Conservation (phyloP, 139 green algal genomes). For the Picochlorum sp. region DNA sequence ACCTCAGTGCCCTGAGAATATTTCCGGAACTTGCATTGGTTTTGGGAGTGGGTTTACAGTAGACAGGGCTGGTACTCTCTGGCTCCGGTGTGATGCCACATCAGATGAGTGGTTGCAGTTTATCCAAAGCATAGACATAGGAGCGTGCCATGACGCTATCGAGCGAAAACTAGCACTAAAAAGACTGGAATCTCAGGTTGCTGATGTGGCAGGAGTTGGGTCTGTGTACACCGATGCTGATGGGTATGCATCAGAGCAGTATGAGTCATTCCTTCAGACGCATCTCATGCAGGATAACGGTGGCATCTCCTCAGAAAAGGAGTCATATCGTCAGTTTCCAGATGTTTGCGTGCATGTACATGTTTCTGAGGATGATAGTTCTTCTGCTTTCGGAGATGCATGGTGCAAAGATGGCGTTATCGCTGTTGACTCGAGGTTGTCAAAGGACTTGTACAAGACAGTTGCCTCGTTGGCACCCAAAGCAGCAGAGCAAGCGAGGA, state of each 20-base stretch:
- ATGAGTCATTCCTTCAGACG: not conserved
- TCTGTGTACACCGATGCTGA: not conserved
- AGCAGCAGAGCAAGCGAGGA: not conserved
- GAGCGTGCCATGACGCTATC: not conserved
- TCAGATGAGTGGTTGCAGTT: constrained; percentile 17
- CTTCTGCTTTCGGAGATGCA: not conserved
- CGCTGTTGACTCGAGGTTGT: not conserved
- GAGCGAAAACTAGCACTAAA: not conserved
- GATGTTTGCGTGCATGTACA: not conserved
- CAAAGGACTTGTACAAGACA: constrained; percentile 4
- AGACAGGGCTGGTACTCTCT: constrained; percentile 29
- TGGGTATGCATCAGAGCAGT: not conserved
- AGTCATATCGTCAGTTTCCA: not conserved
- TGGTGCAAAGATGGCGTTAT: constrained; percentile 11
- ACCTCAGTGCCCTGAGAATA: not conserved
- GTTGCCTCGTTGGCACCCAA: constrained; percentile 8
- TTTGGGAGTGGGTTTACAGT: constrained; percentile 24
- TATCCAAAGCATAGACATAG: constrained; percentile 4
- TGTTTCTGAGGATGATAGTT: not conserved
- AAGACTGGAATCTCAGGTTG: not conserved
- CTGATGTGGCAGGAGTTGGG: not conserved
- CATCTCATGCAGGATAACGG: too few relatives aligned
- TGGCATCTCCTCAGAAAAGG: not conserved
- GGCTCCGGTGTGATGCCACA: constrained; percentile 24
- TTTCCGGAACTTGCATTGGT: constrained; percentile 22